Base-by-base conservation (phyloP, 352 stramenopile species). In the Blastocystis sp. region DNA sequence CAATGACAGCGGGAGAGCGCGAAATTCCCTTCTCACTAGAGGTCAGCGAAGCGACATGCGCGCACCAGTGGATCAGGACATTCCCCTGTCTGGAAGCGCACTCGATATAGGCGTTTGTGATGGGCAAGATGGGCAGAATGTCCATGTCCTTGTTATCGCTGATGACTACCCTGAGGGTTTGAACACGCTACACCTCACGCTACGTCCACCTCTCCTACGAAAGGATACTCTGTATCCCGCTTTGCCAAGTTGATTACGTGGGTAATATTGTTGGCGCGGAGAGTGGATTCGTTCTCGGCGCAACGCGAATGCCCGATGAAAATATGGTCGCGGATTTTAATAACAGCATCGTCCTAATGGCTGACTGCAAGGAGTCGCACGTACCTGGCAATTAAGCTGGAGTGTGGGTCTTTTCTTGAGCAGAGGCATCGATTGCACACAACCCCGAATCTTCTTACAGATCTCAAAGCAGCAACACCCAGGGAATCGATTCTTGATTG, bases 1-100 rank as follows among this genome's bases (percentile, higher is more conserved):
- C 63, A 61, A 79, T 79, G 9, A 79, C 42, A 11, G 69, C 69
- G 11, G 69, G 69, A 48, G 69, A 79, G 21, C 69, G 69, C n/a
- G 69, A 79, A 11, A 21, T 17, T 11, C 69, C 45, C 28, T 63
- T 34, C 21, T n/a, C 10, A 42, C 69, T 79, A 79, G 11, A 11
- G 3, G 11, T 7, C 7, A 42, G 3, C 3, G 6, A 38, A 43
- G 38, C 1, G 3, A 7, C 43, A 48, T 34, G 28, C 28, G 28
- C 28, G 28, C 28, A 79, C 69, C 69, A 79, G n/a, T 79, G 69
- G 57, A 79, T 28, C n/a, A 64, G 38, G 6, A 79, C 43, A 60
- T 63, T 63, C 11, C 69, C 69, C 2, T 21, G 11, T 19, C 7
- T 34, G 43, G 34, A 34, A 6, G 69, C 69, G n/a, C 43, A 79